Percentiles rank a stretch among this genome's conserved stretches.
Evolutionary conservation across 139 green algal species (phyloP).

Genomic region (Chlorella vulgaris): DNA sequence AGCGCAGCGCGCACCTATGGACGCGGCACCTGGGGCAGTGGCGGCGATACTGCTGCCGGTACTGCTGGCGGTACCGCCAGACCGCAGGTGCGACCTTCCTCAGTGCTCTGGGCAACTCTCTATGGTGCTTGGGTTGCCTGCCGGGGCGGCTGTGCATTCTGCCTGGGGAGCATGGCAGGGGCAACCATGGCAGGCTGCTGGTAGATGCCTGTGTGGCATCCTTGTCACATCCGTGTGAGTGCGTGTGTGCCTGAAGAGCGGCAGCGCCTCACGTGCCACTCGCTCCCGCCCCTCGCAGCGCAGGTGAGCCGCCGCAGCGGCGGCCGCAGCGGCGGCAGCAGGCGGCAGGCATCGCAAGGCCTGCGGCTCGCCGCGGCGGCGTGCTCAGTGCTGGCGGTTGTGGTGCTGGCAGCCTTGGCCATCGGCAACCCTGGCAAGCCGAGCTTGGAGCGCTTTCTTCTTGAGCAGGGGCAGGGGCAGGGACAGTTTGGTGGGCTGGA

Average conservation of each 20-base stretch:
- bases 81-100: too few species aligned
- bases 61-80: neutral
- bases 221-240: too few species aligned
- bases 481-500: neutral
- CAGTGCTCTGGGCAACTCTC: too few species aligned
- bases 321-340: neutral
- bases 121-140: too few species aligned
- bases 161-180: too few species aligned
- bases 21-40: slow-evolving; percentile 19
- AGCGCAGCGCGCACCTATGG: slow-evolving; percentile 3
- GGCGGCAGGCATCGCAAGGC: neutral
- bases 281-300: too few species aligned
- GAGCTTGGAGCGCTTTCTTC: neutral
- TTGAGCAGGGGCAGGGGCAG: neutral
- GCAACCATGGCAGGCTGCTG: too few species aligned
- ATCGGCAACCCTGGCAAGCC: neutral
- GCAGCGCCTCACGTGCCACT: too few species aligned
- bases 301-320: too few species aligned
- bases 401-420: neutral
- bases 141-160: too few species aligned
- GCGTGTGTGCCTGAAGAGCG: neutral
- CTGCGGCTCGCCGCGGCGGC: neutral
- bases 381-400: neutral
- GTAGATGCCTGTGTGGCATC: too few species aligned
- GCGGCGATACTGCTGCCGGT: neutral